Percentiles rank a stretch among this genome's conserved stretches.
These are phyloP conservation scores for Xylariaceae sp. DNA, from an alignment of 2,329 filamentous ascomycete species.

Conservation along the genomic window DNA sequence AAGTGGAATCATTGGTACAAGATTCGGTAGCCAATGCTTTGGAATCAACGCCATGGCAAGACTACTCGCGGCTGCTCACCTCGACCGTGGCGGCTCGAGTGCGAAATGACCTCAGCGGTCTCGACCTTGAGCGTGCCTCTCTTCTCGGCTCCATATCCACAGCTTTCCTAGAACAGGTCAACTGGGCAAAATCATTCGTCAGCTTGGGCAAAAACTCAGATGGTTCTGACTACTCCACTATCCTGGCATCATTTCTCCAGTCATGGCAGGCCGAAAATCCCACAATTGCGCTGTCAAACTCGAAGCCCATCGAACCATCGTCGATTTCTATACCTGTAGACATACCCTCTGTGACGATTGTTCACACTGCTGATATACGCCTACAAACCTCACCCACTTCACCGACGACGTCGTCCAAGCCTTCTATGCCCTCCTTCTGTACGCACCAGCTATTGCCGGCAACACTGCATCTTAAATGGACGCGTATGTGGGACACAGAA, in stretches of 20 bases:
- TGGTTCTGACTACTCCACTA: conserved; percentile 28
- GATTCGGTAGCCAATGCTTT: conserved; percentile 38
- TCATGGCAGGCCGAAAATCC: conserved; percentile 34
- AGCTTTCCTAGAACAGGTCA: conserved; percentile 37
- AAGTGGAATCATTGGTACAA: conserved; percentile 54
- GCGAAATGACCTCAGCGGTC: conserved; percentile 37
- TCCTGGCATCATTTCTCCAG: conserved; percentile 30
- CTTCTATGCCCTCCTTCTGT: conserved; percentile 38
- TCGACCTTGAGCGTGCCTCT: conserved; percentile 54
- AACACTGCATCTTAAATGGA: conserved; percentile 59
- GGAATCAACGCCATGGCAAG: conserved; percentile 34
- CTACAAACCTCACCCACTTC: conserved; percentile 36
- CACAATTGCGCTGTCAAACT: conserved; percentile 26
- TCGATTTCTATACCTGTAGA: conserved; percentile 87
- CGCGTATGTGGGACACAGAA: conserved; percentile 56
- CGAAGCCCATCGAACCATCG: conserved; percentile 38
- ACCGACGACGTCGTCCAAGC: conserved; percentile 20
- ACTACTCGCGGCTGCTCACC: conserved; percentile 44
- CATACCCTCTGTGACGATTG: conserved; percentile 74
- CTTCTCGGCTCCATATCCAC: conserved; percentile 50
- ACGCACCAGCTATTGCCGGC: conserved; percentile 64
- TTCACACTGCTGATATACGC: conserved; percentile 72
- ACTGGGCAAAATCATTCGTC: conserved; percentile 46
- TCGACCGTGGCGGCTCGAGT: conserved; percentile 41
- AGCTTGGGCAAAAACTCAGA: conserved; percentile 42